Evolutionary conservation across 176 grass and related monocot genomes (phyloP).

Genomic region (Musa acuminata): DNA sequence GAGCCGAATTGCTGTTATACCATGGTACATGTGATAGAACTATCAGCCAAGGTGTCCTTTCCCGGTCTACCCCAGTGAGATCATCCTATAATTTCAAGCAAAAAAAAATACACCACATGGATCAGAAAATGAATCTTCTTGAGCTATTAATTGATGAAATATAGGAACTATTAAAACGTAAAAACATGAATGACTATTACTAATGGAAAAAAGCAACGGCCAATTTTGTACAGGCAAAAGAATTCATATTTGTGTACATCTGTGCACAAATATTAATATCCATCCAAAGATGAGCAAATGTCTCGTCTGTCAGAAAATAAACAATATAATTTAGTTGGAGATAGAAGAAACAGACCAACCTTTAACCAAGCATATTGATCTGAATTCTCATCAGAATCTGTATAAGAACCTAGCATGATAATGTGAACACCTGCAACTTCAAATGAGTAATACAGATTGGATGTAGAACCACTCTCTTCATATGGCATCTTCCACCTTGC

Average conservation of each 20-base stretch:
- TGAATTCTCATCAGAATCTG: constrained; percentile 79
- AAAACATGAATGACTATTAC: neutral
- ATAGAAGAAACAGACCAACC: constrained; percentile 21
- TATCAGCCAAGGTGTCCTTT: constrained; percentile 70
- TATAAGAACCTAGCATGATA: constrained; percentile 96
- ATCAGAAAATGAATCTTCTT: neutral
- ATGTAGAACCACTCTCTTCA: constrained; percentile 70
- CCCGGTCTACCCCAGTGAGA: constrained; percentile 66
- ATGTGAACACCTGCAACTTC: constrained; percentile 61
- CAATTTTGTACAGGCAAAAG: too few relatives aligned
- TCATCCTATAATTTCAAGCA: constrained; percentile 41
- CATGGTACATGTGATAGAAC: constrained; percentile 69
- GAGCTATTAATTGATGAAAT: neutral
- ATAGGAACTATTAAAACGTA: neutral
- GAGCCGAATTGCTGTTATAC: constrained; percentile 96
- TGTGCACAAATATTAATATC: too few relatives aligned
- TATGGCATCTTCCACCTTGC: constrained; percentile 97
- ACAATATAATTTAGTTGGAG: neutral
- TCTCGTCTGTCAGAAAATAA: neutral
- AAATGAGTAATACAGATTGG: constrained; percentile 93
- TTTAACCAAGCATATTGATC: constrained; percentile 96
- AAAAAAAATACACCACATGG: neutral
- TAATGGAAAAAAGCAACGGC: too few relatives aligned
- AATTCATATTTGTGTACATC: too few relatives aligned
- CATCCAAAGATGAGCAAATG: too few relatives aligned